Percentiles rank a stretch among this genome's conserved stretches.
Conservation (phyloP, 1,284 basidiomycete species). For the Puccinia polysora region DNA sequence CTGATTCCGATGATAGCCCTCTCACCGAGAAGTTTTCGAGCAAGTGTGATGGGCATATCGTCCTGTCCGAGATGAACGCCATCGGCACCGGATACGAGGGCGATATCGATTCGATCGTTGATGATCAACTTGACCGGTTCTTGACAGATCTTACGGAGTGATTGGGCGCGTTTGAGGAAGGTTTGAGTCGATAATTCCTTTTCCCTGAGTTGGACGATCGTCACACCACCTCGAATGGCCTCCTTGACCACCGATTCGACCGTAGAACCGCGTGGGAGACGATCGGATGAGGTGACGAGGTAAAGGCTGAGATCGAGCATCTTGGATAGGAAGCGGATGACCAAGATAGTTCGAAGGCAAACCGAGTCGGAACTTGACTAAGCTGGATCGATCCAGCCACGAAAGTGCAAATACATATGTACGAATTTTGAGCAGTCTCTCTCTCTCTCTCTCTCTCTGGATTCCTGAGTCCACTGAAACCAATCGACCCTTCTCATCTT, state of each 20-base stretch:
- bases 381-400: no score
- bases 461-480: no score
- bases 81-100: slow-evolving; percentile 63
- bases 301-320: slow-evolving; percentile 34
- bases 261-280: slow-evolving; percentile 15
- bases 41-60: slow-evolving; percentile 72
- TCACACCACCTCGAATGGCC: slow-evolving; percentile 33
- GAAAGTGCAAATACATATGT: no score
- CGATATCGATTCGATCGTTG: slow-evolving; percentile 86
- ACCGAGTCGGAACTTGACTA: no score
- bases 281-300: slow-evolving; percentile 33
- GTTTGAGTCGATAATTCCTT: slow-evolving; percentile 30
- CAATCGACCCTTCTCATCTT: no score
- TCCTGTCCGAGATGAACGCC: slow-evolving; percentile 88
- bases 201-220: slow-evolving; percentile 33
- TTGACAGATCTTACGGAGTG: slow-evolving; percentile 31
- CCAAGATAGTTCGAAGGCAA: no score
- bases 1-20: slow-evolving; percentile 75
- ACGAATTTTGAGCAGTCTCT: no score
- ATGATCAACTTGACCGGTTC: slow-evolving; percentile 70
- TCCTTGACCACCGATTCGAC: slow-evolving; percentile 26
- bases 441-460: no score
- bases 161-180: slow-evolving; percentile 17
- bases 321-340: no score
- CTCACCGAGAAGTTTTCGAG: slow-evolving; percentile 66